Evolutionary conservation across 441 rosid species (phyloP), one percentile per base, ranked within the genome.

Genomic region (Sinapis alba): DNA sequence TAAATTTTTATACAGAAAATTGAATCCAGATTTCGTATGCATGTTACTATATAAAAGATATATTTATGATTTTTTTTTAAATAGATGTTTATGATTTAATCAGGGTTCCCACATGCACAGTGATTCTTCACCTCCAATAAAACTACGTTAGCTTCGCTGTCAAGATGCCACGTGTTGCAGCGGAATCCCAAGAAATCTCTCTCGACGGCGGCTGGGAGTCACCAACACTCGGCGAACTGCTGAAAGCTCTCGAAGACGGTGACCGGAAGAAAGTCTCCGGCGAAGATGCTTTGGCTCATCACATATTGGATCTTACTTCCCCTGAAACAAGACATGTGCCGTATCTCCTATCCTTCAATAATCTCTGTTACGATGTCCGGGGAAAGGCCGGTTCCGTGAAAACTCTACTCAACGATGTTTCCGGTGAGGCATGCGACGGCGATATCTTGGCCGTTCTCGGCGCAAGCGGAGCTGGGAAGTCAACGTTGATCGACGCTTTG

Each of bases 401-500:
- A 60, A 62, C 61, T 79, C 86, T 93, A 66, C 92, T 93, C 1
- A 66, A 88, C 56, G 91, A 90, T 38, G 81, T 90, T 56, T 93
- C 97, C 1, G 98, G 98, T 0, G 92, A 90, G 75, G 93, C 92
- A n/a, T 24, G 77, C 30, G 83, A 87, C 41, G 89, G 97, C 0
- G 94, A 93, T 67, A 79, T 93, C 24, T 66, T 90, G 87, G 97
- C 95, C 18, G 88, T 93, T 78, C 85, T 90, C 69, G 96, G 97
- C 38, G 94, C 93, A 41, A 92, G 94, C 43, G 94, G 97, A 47
- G 96, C 97, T 0, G 97, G 95, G 0, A 93, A 93, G 75, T 93
- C 97, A n/a, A 93, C 98, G 0, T 87, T 90, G 81, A 87, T 93
- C 50, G 95, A 93, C 62, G 97, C 98, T n/a, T n/a, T n/a, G n/a